phyloP scores from a whole-genome alignment of 768 basidiomycete species.

The Lanmaoa pseudosensibilis region DNA sequence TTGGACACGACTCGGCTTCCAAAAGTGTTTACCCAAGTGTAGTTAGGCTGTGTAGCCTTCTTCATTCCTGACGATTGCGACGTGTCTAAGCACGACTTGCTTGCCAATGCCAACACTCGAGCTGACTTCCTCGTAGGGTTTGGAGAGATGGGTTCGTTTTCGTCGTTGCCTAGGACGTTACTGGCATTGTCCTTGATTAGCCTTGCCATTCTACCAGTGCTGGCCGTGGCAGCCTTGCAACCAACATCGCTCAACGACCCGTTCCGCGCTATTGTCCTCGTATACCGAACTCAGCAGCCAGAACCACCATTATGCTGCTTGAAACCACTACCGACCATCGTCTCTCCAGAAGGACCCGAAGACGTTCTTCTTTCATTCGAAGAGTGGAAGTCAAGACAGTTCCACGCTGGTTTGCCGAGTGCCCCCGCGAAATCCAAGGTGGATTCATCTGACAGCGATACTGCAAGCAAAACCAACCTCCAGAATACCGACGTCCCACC shows the following conservation, averaged over 20 bases:
- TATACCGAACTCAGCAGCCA: slow-evolving; percentile 43
- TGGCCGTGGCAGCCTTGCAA: slow-evolving; percentile 29
- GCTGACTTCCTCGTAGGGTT: neutral
- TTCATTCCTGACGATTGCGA: neutral
- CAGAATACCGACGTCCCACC: slow-evolving; percentile 5
- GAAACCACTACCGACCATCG: slow-evolving; percentile 42
- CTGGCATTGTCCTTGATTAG: slow-evolving; percentile 36
- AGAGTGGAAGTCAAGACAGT: slow-evolving; percentile 81
- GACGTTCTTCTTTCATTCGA: slow-evolving; percentile 78
- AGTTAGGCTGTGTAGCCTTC: too few species aligned
- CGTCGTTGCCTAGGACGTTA: slow-evolving; percentile 17
- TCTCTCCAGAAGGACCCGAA: slow-evolving; percentile 48
- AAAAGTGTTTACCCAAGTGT: neutral
- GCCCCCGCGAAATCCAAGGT: slow-evolving; percentile 15
- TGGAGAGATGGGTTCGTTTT: slow-evolving; percentile 6
- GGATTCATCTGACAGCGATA: slow-evolving; percentile 6
- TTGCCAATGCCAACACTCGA: slow-evolving; percentile 10
- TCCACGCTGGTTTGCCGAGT: slow-evolving; percentile 37
- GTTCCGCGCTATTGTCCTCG: slow-evolving; percentile 55
- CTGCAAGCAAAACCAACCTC: neutral
- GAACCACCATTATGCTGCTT: slow-evolving; percentile 70
- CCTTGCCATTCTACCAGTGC: slow-evolving; percentile 34
- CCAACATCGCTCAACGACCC: slow-evolving; percentile 52
- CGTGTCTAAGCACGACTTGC: slow-evolving; percentile 8
- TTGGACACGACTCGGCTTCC: too few species aligned